phyloP scores from a whole-genome alignment of 2,329 filamentous ascomycete genomes.

The Cordyceps javanica region DNA sequence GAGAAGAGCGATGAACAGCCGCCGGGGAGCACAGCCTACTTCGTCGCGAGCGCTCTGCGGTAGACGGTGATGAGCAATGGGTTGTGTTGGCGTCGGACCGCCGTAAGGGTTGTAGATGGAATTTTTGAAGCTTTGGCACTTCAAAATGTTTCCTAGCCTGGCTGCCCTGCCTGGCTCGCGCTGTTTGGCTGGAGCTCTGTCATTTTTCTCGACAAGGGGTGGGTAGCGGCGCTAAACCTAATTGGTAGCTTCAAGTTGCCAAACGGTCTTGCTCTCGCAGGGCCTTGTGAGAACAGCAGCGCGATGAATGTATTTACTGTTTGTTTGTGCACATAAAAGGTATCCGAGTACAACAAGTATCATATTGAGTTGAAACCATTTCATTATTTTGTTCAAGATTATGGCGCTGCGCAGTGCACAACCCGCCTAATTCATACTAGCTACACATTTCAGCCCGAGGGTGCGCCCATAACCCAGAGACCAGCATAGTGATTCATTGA shows the following conservation, averaged over 20 bases:
- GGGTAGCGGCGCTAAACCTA: conserved; percentile 4
- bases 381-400: not conserved
- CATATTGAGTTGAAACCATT: not conserved
- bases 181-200: conserved; percentile 10
- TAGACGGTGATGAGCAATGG: conserved; percentile 9
- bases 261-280: not conserved
- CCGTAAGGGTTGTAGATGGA: conserved; percentile 9
- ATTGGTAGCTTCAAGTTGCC: not conserved
- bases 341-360: not conserved
- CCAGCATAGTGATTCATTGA: not conserved
- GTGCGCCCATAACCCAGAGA: no score
- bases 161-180: not conserved
- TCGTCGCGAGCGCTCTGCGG: not conserved
- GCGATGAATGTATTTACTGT: no score
- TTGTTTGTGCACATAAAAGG: no score
- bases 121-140: conserved; percentile 9
- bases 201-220: conserved; percentile 10
- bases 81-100: not conserved
- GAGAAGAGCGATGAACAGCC: not conserved
- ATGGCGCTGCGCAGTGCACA: no score
- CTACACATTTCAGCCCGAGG: not conserved
- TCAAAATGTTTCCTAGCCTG: conserved; percentile 9
- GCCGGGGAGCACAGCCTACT: not conserved
- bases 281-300: no score
- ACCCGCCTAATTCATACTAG: not conserved